These are phyloP conservation scores for Hortiboletus campestris DNA, from an alignment of 768 basidiomycete genomes.

Conservation along the genomic window DNA sequence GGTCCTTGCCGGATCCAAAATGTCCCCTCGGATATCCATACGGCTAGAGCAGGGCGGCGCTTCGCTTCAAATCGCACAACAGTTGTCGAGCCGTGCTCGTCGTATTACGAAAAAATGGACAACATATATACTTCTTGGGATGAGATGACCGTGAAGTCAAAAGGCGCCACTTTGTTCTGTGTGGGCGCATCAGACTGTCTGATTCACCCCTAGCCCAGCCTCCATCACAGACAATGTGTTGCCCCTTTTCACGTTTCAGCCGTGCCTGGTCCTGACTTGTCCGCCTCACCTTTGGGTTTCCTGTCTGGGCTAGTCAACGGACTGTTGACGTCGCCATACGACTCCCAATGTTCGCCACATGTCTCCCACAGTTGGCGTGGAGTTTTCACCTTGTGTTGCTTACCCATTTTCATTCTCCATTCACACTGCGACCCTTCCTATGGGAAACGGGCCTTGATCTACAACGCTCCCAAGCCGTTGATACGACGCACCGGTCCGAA, in stretches of 20 bases:
- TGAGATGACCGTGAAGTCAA: not conserved
- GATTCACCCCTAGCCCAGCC: conserved; percentile 13
- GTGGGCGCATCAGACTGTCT: conserved; percentile 20
- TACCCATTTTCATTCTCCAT: not conserved
- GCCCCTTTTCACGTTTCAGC: not conserved
- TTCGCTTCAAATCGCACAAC: not conserved
- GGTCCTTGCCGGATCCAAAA: conserved; percentile 6
- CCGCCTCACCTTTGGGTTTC: not conserved
- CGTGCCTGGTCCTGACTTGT: conserved; percentile 19
- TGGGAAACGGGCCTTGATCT: conserved; percentile 16
- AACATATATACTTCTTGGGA: conserved; percentile 2
- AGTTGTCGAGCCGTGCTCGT: not conserved
- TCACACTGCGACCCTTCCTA: conserved; percentile 14
- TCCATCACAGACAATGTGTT: conserved; percentile 8
- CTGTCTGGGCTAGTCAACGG: not conserved
- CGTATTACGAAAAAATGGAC: not conserved
- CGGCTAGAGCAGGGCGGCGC: not conserved
- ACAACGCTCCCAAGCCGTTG: not conserved
- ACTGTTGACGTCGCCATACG: not conserved
- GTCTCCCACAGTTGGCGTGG: not conserved
- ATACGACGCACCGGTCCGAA: conserved; percentile 10
- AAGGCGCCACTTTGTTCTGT: not conserved
- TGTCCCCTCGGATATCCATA: conserved; percentile 22
- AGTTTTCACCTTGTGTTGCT: not conserved
- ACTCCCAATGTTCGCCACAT: not conserved